These are phyloP conservation scores for Amanita molliuscula DNA, from an alignment of 768 basidiomycete species.

Conservation along the genomic window DNA sequence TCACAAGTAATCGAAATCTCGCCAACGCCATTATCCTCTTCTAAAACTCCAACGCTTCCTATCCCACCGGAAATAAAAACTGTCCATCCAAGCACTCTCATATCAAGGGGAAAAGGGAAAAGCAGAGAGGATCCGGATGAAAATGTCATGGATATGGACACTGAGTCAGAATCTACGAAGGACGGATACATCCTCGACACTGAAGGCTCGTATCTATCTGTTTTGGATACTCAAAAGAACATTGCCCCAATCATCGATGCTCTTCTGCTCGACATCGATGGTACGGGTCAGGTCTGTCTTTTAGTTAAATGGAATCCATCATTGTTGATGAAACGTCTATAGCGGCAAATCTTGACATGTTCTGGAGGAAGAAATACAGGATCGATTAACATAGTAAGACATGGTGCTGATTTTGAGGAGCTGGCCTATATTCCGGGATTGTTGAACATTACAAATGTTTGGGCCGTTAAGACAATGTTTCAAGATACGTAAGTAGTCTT, in stretches of 20 bases:
- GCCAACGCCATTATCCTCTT: conserved; percentile 28
- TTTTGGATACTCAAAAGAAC: conserved; percentile 60
- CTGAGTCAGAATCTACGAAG: conserved; percentile 12
- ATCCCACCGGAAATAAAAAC: conserved; percentile 40
- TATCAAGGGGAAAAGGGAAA: conserved; percentile 20
- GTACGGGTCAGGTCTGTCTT: conserved; percentile 51
- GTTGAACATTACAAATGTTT: conserved; percentile 45
- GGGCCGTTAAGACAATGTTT: conserved; percentile 42
- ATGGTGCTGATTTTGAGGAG: conserved; percentile 73
- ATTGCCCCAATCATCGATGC: conserved; percentile 82
- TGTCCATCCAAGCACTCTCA: conserved; percentile 24
- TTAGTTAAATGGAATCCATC: background rate
- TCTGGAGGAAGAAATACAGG: conserved; percentile 76
- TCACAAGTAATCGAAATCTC: conserved; percentile 66
- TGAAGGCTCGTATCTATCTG: conserved; percentile 46
- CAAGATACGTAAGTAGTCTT: conserved; percentile 34
- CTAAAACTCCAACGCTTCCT: conserved; percentile 34
- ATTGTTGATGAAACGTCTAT: conserved; percentile 1
- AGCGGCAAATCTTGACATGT: conserved; percentile 80
- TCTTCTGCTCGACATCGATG: conserved; percentile 61
- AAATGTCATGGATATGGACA: conserved; percentile 23
- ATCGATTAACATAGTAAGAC: conserved; percentile 65
- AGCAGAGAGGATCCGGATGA: conserved; percentile 26
- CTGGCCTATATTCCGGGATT: conserved; percentile 49
- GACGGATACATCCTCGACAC: conserved; percentile 41